These are phyloP conservation scores for Candida golubevii DNA, from an alignment of 805 yeast species.

Conservation along the genomic window DNA sequence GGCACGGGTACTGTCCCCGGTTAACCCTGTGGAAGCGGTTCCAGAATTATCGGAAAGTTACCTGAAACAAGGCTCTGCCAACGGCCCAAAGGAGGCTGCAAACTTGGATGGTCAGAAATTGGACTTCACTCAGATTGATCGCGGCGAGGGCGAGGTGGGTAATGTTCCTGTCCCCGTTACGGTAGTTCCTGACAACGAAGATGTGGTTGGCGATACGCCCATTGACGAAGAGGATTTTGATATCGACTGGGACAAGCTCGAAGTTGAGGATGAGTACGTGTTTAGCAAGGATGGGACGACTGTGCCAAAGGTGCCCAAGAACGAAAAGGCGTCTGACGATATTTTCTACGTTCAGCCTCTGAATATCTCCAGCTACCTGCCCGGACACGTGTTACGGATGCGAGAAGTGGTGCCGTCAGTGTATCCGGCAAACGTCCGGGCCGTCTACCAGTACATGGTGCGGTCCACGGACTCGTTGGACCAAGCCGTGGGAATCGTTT, in stretches of 20 bases:
- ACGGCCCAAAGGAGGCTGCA: too few relatives aligned
- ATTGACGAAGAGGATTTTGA: too few relatives aligned
- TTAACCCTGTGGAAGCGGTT: too few relatives aligned
- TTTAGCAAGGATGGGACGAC: not conserved
- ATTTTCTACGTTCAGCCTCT: conserved; percentile 8
- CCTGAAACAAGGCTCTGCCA: too few relatives aligned
- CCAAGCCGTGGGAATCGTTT: conserved; percentile 20
- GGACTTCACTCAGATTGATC: too few relatives aligned
- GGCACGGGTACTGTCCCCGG: too few relatives aligned
- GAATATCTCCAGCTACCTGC: conserved; percentile 1
- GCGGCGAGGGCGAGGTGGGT: too few relatives aligned
- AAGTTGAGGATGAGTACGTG: conserved; percentile 2
- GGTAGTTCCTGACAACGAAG: too few relatives aligned
- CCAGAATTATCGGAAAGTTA: too few relatives aligned
- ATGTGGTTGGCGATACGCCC: too few relatives aligned
- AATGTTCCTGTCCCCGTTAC: too few relatives aligned
- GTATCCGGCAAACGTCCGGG: conserved; percentile 8
- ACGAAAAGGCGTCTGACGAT: conserved; percentile 8
- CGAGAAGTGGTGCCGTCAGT: conserved; percentile 3
- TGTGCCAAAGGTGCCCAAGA: conserved; percentile 3
- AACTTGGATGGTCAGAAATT: too few relatives aligned
- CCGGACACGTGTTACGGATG: conserved; percentile 8
- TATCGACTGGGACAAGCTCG: not conserved
- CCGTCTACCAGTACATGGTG: conserved; percentile 21
- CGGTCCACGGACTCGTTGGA: conserved; percentile 21